Evolutionary conservation across 73 alveolate species (phyloP).

Genomic region (Paraurostyla sp.): DNA sequence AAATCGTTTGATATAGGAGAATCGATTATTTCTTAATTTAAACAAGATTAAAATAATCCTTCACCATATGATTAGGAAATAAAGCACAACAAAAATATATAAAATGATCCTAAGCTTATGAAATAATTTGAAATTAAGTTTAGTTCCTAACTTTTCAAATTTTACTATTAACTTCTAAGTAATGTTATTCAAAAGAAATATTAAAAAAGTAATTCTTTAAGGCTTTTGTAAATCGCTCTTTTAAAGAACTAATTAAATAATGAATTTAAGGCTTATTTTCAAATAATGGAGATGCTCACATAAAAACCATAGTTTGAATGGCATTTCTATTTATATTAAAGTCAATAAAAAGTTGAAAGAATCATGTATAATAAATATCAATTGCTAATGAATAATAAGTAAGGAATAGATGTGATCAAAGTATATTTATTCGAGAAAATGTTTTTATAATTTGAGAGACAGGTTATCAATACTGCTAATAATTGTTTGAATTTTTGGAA

Average conservation of each 20-base stretch:
- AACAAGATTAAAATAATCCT: neutral
- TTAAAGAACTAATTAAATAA: slow-evolving; percentile 1
- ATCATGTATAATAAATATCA: slow-evolving; percentile 24
- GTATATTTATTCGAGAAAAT: slow-evolving; percentile 34
- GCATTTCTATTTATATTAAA: slow-evolving; percentile 14
- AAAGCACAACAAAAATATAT: neutral
- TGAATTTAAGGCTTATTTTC: slow-evolving; percentile 16
- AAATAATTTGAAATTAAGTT: neutral
- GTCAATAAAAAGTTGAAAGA: neutral
- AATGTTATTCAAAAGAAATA: neutral
- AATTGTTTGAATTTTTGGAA: slow-evolving; percentile 63
- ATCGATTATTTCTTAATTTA: neutral
- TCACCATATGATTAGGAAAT: neutral
- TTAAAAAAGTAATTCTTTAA: neutral
- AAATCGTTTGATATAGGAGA: neutral
- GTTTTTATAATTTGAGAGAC: slow-evolving; percentile 16
- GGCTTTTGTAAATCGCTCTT: neutral
- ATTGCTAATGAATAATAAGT: neutral
- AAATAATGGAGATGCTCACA: neutral
- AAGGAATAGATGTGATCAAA: slow-evolving; percentile 14
- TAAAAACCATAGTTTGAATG: slow-evolving; percentile 49
- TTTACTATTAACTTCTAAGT: neutral
- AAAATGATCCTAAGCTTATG: neutral
- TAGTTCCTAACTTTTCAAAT: neutral
- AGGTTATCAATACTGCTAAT: slow-evolving; percentile 28